Evolutionary conservation across 345 rosid genomes (phyloP), one percentile per base, ranked within the genome.

Genomic region (Mercurialis annua): DNA sequence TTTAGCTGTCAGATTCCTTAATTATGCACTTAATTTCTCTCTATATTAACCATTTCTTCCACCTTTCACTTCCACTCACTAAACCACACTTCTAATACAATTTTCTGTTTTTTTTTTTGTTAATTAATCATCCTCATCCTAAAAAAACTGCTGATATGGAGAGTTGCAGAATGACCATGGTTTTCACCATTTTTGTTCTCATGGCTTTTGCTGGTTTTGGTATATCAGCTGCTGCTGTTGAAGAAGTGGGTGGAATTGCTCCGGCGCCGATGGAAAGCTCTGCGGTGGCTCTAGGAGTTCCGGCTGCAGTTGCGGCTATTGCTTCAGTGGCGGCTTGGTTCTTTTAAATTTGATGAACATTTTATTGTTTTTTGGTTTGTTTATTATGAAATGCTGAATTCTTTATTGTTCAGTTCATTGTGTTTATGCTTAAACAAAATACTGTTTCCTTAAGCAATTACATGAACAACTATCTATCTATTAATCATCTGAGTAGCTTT

Each of bases 261-360:
- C 85, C 82, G 1, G 50, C 78, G 0, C 85, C 80, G 0, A 70
- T 81, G 76, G 60, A 81, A 56, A 78, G 78, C 54, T 49, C 59
- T 31, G 85, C 56, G 48, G 30, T 34, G 9, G 64, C 78, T 69
- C 57, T 78, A 2, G 64, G 64, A 7, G 64, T 67, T 70, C 71
- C 80, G 5, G 74, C 67, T 64, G 73, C 53, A 24, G 62, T 75
- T 36, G 76, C 84, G 4, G 64, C 67, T 46, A 0, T 56, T 0
- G 76, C 65, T 26, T 69, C 72, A n/a, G 61, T 73, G 54, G 56
- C 62, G 46, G 78, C 82, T 31, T 77, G 71, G 63, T 72, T 81
- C 65, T 50, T 65, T 38, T 75, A 59, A 77, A 27, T 67, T 65
- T 71, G 10, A 9, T 53, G 44, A 40, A 1, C 44, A 38, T 33